Percentiles rank a stretch among this genome's conserved stretches.
Conservation (phyloP, 306 rosid species). For the Arachis hypogaea region DNA sequence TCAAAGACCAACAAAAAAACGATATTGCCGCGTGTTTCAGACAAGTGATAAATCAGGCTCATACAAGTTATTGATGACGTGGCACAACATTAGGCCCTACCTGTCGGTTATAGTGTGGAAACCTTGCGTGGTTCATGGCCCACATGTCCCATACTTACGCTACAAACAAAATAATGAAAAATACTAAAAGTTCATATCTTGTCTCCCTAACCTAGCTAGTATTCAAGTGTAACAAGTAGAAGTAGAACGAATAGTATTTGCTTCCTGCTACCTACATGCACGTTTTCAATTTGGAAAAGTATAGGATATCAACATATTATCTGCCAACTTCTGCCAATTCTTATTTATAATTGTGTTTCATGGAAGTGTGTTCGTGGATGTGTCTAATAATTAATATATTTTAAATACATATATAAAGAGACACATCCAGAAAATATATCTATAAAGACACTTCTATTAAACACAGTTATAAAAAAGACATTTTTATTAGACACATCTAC, state of each 20-base stretch:
- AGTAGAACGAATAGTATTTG: background rate
- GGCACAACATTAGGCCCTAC: conserved; percentile 45
- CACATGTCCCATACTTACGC: conserved; percentile 29
- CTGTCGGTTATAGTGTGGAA: conserved; percentile 32
- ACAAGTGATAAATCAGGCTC: conserved; percentile 2
- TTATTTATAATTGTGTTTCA: no score
- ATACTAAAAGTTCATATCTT: background rate
- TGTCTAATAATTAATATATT: no score
- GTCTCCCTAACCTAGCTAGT: conserved; percentile 15
- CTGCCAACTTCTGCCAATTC: no score
- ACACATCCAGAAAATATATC: no score
- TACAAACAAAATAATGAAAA: conserved; percentile 22
- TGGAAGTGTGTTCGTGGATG: no score
- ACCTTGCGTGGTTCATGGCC: conserved; percentile 48
- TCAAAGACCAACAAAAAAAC: conserved; percentile 39
- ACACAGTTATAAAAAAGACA: no score
- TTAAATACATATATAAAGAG: no score
- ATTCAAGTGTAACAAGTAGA: no score
- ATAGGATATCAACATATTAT: no score
- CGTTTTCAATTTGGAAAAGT: no score
- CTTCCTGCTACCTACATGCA: background rate
- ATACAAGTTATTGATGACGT: conserved; percentile 43
- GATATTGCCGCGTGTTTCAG: conserved; percentile 37
- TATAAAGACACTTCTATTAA: no score
- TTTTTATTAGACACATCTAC: no score